Evolutionary conservation across 2,329 filamentous ascomycete genomes (phyloP).

Genomic region (Penicillium sp.): DNA sequence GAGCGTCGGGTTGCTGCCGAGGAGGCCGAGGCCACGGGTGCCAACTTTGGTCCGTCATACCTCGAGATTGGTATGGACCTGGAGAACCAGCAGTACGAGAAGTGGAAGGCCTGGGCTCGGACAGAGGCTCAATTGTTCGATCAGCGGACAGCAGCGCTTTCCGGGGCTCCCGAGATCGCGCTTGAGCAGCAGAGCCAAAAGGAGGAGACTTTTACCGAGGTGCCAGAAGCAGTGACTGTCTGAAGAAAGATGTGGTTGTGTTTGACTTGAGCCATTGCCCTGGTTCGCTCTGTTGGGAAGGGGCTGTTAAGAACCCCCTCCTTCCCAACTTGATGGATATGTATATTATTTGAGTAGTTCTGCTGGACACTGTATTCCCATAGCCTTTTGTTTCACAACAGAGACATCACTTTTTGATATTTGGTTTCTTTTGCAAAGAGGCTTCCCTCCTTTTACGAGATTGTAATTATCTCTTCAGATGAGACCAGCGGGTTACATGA

Average conservation of each 20-base stretch:
- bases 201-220: conserved; percentile 19
- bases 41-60: conserved; percentile 79
- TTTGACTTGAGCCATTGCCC: conserved; percentile 1
- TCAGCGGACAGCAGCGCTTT: conserved; percentile 50
- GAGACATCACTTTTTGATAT: background rate
- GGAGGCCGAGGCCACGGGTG: conserved; percentile 82
- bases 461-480: background rate
- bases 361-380: conserved; percentile 21
- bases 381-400: conserved; percentile 7
- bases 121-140: conserved; percentile 53
- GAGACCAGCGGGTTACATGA: background rate
- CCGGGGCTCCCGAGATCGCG: conserved; percentile 42
- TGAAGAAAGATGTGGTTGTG: background rate
- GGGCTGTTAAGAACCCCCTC: conserved; percentile 3
- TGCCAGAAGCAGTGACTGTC: background rate
- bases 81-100: conserved; percentile 77
- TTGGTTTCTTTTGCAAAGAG: background rate
- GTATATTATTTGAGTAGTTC: conserved; percentile 29
- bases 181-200: conserved; percentile 35
- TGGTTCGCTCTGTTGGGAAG: conserved; percentile 2
- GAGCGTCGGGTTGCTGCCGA: conserved; percentile 80
- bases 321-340: conserved; percentile 19
- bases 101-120: conserved; percentile 80
- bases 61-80: conserved; percentile 78
- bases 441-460: background rate